These are phyloP conservation scores for Botryotinia convoluta DNA, from an alignment of 2,329 filamentous ascomycete species.

Conservation along the genomic window DNA sequence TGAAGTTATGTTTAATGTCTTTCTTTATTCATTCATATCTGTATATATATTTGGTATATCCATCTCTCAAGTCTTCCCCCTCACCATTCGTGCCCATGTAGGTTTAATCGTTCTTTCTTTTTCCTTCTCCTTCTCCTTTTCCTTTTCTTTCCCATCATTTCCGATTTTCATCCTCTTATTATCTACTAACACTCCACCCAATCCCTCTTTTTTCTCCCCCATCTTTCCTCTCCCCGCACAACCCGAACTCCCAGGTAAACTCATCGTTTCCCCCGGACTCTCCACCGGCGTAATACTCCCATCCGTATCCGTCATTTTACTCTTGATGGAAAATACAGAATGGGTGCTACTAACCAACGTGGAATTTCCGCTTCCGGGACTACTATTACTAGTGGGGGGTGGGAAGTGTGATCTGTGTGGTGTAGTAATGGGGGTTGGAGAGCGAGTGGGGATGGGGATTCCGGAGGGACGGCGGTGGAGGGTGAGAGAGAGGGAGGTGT, in stretches of 20 bases:
- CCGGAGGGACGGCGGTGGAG: conserved; percentile 6
- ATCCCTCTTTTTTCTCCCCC: neutral
- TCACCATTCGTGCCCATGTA: conserved; percentile 22
- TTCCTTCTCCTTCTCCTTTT: neutral
- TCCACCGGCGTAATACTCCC: conserved; percentile 25
- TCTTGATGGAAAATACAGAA: conserved; percentile 27
- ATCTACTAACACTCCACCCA: neutral
- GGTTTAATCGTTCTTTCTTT: conserved; percentile 17
- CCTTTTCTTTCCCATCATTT: neutral
- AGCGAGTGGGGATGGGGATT: conserved; percentile 19
- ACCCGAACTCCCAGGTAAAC: conserved; percentile 26
- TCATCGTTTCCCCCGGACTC: conserved; percentile 21
- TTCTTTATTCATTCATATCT: neutral
- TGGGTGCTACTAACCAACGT: conserved; percentile 25
- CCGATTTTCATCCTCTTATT: neutral
- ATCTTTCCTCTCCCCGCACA: neutral
- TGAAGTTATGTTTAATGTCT: neutral
- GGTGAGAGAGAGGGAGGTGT: neutral
- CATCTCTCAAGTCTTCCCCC: neutral
- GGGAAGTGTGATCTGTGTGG: conserved; percentile 7
- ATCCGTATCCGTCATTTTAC: conserved; percentile 24
- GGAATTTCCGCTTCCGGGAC: conserved; percentile 26
- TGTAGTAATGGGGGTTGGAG: conserved; percentile 25
- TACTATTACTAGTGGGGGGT: neutral
- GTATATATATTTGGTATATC: neutral